Percentiles rank a stretch among this genome's conserved stretches.
Conservation (phyloP, 176 grass and related monocot genomes). For the Panicum miliaceum region DNA sequence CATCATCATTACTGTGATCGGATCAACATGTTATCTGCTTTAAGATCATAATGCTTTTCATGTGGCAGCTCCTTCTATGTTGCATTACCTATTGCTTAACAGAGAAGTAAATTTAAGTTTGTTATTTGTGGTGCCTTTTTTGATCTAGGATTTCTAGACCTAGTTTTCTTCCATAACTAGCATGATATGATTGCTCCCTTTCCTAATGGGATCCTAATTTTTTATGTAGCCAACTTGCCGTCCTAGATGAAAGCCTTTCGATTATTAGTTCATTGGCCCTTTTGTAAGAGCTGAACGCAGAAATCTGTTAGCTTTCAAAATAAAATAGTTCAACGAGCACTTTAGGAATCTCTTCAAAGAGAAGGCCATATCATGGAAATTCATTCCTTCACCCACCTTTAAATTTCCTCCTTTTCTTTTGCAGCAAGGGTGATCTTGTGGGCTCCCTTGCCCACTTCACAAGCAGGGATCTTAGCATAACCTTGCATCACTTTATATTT, state of each 20-base stretch:
- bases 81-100: conserved; percentile 52
- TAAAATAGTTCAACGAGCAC: conserved; percentile 41
- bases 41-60: conserved; percentile 42
- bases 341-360: conserved; percentile 64
- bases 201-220: conserved; percentile 30
- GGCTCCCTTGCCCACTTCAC: conserved; percentile 51
- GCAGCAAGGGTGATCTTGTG: conserved; percentile 47
- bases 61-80: neutral
- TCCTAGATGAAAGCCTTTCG: conserved; percentile 14
- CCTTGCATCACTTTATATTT: conserved; percentile 35
- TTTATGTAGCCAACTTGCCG: conserved; percentile 25
- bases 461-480: conserved; percentile 47
- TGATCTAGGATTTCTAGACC: conserved; percentile 35
- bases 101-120: conserved; percentile 36
- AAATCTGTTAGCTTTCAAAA: conserved; percentile 50
- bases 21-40: conserved; percentile 27
- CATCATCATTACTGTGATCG: conserved; percentile 43
- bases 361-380: conserved; percentile 44
- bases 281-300: conserved; percentile 33
- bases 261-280: conserved; percentile 16
- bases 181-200: conserved; percentile 44
- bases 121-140: neutral
- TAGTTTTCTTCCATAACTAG: conserved; percentile 34
- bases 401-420: conserved; percentile 46
- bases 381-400: conserved; percentile 50